Base-by-base conservation (phyloP, 306 rosid genomes). In the Glycine soja region DNA sequence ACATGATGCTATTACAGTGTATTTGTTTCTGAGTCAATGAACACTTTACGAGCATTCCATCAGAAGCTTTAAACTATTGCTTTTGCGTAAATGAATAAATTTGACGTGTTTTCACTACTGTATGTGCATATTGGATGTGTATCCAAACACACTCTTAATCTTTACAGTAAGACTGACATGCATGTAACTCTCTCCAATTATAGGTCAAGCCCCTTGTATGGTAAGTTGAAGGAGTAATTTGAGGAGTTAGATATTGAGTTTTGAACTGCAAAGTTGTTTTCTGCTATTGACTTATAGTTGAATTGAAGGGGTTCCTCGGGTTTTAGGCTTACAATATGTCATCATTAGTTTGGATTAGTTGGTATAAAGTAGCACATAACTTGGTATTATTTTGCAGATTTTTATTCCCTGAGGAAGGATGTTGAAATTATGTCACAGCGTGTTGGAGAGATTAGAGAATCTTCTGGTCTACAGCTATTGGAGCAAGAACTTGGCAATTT, bases 331-430 rank as follows among this genome's bases (percentile, higher is more conserved):
- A 50, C 38, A 47, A 18, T 74, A 6, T 34, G 32, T 73, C 52
- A 69, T 16, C 69, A 50, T 47, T 50, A 70, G 1, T 24, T 24
- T 24, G 70, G 51, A 88, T 73, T 72, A 61, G 70, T 76, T 72
- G 30, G 66, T 65, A 72, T 48, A 30, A 36, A 65, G 56, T 56
- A 66, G 61, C 63, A 14, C 32, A 10, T 78, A 54, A 18, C 48
- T 54, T 36, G 6, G 30, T 24, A 24, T 24, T 81, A 6, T 77
- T 24, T 76, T 80, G 58, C 95, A 95, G 99, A 93, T 90, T 95
- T 95, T 80, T 93, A 91, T 86, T 79, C 92, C 45, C 82, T 95
- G 64, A 87, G 98, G 85, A 87, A 71, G 83, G 96, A 91, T 75
- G 99, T 93, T 36, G 95, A 95, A 80, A 79, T 81, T 61, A 74